These are phyloP conservation scores for Parachaetomium inaequale DNA, from an alignment of 495 filamentous ascomycete genomes.

Conservation along the genomic window DNA sequence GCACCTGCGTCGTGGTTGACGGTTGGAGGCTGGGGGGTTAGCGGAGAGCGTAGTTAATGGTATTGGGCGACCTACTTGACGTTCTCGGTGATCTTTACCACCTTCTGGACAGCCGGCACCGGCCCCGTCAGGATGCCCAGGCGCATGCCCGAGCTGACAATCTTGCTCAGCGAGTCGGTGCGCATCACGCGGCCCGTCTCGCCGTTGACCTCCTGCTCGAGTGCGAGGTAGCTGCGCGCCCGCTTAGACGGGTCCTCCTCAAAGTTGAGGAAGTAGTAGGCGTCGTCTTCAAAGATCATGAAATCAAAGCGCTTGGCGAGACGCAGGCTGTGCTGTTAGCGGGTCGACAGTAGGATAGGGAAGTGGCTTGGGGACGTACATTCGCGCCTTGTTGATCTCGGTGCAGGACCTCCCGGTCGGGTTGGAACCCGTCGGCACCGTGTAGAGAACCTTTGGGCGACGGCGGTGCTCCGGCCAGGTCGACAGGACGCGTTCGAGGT, in stretches of 20 bases:
- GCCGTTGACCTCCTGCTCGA: slow-evolving; percentile 15
- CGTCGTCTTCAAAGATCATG: slow-evolving; percentile 12
- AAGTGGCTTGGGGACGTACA: not conserved
- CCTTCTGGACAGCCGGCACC: slow-evolving; percentile 5
- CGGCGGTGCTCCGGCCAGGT: slow-evolving; percentile 1
- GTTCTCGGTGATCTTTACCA: slow-evolving; percentile 17
- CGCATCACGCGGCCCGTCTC: slow-evolving; percentile 17
- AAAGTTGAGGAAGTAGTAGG: slow-evolving; percentile 16
- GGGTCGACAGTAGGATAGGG: not conserved
- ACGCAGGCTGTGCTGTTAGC: not conserved
- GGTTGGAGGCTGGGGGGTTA: slow-evolving; percentile 12
- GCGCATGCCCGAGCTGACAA: slow-evolving; percentile 17
- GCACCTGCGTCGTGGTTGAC: slow-evolving; percentile 8
- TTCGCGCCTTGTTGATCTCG: slow-evolving; percentile 7
- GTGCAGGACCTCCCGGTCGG: slow-evolving; percentile 14
- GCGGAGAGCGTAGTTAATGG: not conserved
- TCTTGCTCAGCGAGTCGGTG: slow-evolving; percentile 19
- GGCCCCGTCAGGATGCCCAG: slow-evolving; percentile 11
- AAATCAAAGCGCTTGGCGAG: slow-evolving; percentile 14
- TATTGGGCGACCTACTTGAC: slow-evolving; percentile 6
- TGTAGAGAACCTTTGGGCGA: slow-evolving; percentile 12
- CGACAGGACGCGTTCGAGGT: not conserved
- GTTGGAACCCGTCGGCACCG: slow-evolving; percentile 12
- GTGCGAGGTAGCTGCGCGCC: slow-evolving; percentile 15
- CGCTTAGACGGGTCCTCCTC: slow-evolving; percentile 15